These are phyloP conservation scores for Periconia sp. DNA, from an alignment of 2,329 filamentous ascomycete genomes.

Conservation along the genomic window DNA sequence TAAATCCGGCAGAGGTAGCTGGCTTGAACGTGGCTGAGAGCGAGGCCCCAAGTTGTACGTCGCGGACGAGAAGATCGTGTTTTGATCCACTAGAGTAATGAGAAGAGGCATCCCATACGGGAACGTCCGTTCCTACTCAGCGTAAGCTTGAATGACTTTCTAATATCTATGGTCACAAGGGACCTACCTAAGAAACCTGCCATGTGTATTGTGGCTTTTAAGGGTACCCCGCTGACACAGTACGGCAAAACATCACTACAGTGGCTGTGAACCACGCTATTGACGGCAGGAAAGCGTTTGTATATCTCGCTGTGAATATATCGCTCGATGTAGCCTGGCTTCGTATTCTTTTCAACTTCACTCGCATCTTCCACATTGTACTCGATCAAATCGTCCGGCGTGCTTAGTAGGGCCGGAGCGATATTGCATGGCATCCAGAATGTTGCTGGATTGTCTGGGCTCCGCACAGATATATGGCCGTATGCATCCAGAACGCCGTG, in stretches of 20 bases:
- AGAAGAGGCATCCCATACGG: conserved; percentile 43
- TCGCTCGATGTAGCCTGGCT: conserved; percentile 49
- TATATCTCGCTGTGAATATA: conserved; percentile 55
- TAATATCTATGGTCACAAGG: no score
- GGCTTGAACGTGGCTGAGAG: conserved; percentile 46
- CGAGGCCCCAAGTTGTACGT: conserved; percentile 38
- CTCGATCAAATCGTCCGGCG: conserved; percentile 50
- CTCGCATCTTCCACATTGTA: conserved; percentile 52
- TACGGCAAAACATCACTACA: conserved; percentile 51
- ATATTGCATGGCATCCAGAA: conserved; percentile 55
- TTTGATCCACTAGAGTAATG: conserved; percentile 36
- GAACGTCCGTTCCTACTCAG: conserved; percentile 36
- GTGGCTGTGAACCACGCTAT: conserved; percentile 54
- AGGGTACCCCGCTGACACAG: conserved; percentile 47
- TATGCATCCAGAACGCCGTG: conserved; percentile 61
- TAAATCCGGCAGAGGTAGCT: conserved; percentile 44
- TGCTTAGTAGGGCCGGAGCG: conserved; percentile 51
- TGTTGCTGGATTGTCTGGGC: conserved; percentile 53
- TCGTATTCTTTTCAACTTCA: conserved; percentile 41
- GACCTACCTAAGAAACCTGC: conserved; percentile 49
- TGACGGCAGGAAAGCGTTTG: conserved; percentile 51
- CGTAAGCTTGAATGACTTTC: background rate
- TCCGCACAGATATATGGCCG: conserved; percentile 61
- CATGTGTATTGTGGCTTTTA: conserved; percentile 49
- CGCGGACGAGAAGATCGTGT: conserved; percentile 44